phyloP scores from a whole-genome alignment of 345 rosid species.

The Heritiera littoralis region DNA sequence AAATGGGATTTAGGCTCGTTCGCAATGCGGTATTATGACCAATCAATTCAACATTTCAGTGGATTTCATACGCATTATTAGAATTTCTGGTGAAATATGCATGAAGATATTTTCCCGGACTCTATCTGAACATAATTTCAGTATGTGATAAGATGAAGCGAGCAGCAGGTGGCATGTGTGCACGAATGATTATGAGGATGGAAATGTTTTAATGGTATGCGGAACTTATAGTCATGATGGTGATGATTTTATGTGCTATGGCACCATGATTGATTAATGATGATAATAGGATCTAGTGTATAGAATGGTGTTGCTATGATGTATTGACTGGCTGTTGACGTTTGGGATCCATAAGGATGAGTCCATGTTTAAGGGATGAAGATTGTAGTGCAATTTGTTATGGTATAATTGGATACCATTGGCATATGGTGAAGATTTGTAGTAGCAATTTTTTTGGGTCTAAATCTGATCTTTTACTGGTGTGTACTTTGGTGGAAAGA shows the following conservation, averaged over 20 bases:
- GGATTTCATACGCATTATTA: neutral
- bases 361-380: neutral
- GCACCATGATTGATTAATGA: neutral
- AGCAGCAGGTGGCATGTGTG: neutral
- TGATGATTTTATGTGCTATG: conserved; percentile 5
- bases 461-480: neutral
- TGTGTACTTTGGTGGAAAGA: no score
- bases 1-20: neutral
- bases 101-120: neutral
- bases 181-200: neutral
- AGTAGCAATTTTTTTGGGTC: neutral
- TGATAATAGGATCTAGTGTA: neutral
- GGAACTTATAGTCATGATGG: neutral
- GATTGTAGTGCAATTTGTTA: neutral
- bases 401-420: neutral
- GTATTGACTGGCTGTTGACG: neutral
- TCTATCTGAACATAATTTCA: neutral
- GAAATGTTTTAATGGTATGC: neutral
- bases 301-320: neutral
- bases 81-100: conserved; percentile 3
- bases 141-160: neutral
- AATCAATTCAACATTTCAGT: neutral
- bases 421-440: neutral
- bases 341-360: no score
- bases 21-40: neutral